These are phyloP conservation scores for Yamadazyma philogaea DNA, from an alignment of 805 yeast genomes.

Conservation along the genomic window DNA sequence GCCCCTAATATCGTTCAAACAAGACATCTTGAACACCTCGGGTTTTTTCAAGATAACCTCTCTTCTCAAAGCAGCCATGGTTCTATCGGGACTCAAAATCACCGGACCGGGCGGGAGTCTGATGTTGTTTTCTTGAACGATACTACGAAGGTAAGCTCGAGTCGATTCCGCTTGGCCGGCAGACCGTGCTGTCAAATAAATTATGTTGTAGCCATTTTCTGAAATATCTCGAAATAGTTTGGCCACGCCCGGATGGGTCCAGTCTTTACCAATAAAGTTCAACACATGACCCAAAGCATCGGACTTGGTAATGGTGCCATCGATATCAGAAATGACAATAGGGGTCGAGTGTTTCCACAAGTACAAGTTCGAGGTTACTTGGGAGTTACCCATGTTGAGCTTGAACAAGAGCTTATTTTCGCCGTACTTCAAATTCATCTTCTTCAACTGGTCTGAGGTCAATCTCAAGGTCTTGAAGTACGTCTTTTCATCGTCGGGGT, in stretches of 20 bases:
- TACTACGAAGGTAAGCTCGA: slow-evolving; percentile 72
- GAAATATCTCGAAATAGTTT: slow-evolving; percentile 82
- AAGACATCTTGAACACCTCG: slow-evolving; percentile 98
- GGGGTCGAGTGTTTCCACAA: slow-evolving; percentile 85
- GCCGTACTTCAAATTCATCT: slow-evolving; percentile 72
- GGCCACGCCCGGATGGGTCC: slow-evolving; percentile 98
- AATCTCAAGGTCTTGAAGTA: slow-evolving; percentile 86
- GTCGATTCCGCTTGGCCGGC: slow-evolving; percentile 96
- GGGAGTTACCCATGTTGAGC: slow-evolving; percentile 79
- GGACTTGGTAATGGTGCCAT: slow-evolving; percentile 96
- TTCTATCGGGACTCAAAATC: slow-evolving; percentile 89
- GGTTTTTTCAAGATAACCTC: slow-evolving; percentile 94
- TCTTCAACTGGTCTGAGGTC: slow-evolving; percentile 83
- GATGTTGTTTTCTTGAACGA: slow-evolving; percentile 69
- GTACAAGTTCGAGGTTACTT: slow-evolving; percentile 67
- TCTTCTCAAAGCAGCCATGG: slow-evolving; percentile 89
- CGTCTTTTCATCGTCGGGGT: slow-evolving; percentile 26
- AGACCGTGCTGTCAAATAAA: slow-evolving; percentile 91
- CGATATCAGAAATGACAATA: slow-evolving; percentile 94
- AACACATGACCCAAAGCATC: slow-evolving; percentile 96
- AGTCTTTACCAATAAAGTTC: slow-evolving; percentile 90
- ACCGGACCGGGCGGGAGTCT: slow-evolving; percentile 89
- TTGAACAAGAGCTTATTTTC: slow-evolving; percentile 74
- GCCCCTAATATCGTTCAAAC: slow-evolving; percentile 78
- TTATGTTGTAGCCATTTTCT: slow-evolving; percentile 84